A percentile compares a stretch with the other conserved stretches of the same genome.
phyloP scores from a whole-genome alignment of 805 yeast species.

The Tetrapisispora pingtungensis region DNA sequence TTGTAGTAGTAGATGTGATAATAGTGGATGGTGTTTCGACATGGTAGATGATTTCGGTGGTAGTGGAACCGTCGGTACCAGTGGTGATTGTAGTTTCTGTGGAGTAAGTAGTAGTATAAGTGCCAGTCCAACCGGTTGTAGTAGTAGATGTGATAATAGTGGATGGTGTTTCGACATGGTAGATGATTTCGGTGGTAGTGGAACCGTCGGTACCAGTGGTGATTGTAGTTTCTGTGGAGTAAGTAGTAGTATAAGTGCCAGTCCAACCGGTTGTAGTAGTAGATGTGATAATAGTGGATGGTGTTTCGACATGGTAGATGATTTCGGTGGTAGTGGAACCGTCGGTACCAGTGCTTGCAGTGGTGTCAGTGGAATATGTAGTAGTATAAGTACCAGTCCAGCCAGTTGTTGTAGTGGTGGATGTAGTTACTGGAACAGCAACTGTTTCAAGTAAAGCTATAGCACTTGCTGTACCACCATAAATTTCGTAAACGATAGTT shows the following conservation, averaged over 20 bases:
- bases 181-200: conserved; percentile 9
- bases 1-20: conserved; percentile 5
- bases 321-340: conserved; percentile 8
- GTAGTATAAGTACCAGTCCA: conserved; percentile 14
- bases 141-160: conserved; percentile 4
- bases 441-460: neutral
- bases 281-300: conserved; percentile 2
- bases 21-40: conserved; percentile 9
- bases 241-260: conserved; percentile 10
- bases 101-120: conserved; percentile 11
- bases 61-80: conserved; percentile 5
- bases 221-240: conserved; percentile 10
- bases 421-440: neutral
- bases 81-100: conserved; percentile 8
- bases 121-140: conserved; percentile 12
- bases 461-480: conserved; percentile 12
- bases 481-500: conserved; percentile 8
- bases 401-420: conserved; percentile 7
- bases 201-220: conserved; percentile 6
- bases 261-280: conserved; percentile 13
- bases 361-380: conserved; percentile 12
- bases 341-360: conserved; percentile 6
- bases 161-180: conserved; percentile 11
- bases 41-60: conserved; percentile 10
- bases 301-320: conserved; percentile 10